Evolutionary conservation across 805 yeast genomes (phyloP).

Genomic region (Wickerhamiella azymoides): DNA sequence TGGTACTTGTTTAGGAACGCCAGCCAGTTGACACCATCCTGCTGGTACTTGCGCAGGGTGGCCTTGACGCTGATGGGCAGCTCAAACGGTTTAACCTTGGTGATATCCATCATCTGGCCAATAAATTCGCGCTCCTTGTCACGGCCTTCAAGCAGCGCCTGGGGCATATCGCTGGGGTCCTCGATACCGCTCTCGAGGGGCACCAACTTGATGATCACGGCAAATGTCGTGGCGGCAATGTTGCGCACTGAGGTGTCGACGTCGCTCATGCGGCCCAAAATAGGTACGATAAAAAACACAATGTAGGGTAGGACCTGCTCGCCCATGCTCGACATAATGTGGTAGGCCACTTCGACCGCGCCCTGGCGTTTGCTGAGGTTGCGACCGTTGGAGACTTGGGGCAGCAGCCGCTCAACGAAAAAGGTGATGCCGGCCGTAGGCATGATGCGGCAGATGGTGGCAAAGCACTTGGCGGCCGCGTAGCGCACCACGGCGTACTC

Average conservation of each 20-base stretch:
- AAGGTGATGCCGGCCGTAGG: slow-evolving; percentile 64
- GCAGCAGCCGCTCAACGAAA: slow-evolving; percentile 63
- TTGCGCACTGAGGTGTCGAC: slow-evolving; percentile 76
- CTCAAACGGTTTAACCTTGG: slow-evolving; percentile 73
- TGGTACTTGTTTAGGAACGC: slow-evolving; percentile 91
- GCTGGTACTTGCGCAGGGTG: slow-evolving; percentile 85
- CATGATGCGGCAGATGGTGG: slow-evolving; percentile 55
- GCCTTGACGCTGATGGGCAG: slow-evolving; percentile 89
- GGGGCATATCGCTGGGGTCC: slow-evolving; percentile 85
- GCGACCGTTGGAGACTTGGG: slow-evolving; percentile 66
- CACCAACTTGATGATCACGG: slow-evolving; percentile 84
- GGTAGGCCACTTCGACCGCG: slow-evolving; percentile 81
- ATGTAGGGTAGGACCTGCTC: slow-evolving; percentile 82
- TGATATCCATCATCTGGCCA: slow-evolving; percentile 95
- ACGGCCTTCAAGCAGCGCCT: slow-evolving; percentile 69
- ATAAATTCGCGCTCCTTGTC: slow-evolving; percentile 89
- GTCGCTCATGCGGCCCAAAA: slow-evolving; percentile 96
- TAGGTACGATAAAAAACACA: slow-evolving; percentile 89
- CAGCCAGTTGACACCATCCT: slow-evolving; percentile 97
- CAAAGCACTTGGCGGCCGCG: slow-evolving; percentile 79
- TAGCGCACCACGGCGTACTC: slow-evolving; percentile 73
- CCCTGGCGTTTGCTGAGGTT: slow-evolving; percentile 72
- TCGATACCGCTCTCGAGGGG: slow-evolving; percentile 97
- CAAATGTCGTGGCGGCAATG: slow-evolving; percentile 90
- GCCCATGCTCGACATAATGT: slow-evolving; percentile 75